Evolutionary conservation across 768 basidiomycete genomes (phyloP).

Genomic region (Pisolithus marmoratus): DNA sequence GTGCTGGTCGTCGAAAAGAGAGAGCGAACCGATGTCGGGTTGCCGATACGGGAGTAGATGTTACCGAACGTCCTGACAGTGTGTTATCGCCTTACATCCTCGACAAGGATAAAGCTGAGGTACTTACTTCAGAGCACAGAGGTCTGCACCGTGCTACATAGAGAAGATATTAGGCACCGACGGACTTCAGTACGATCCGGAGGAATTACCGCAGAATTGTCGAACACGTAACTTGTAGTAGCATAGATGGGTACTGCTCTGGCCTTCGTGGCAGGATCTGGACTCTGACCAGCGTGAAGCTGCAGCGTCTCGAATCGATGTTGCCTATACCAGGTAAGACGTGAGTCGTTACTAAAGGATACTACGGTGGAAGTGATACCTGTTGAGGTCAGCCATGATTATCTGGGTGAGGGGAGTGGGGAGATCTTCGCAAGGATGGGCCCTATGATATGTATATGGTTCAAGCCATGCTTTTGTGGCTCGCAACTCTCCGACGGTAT

Average conservation of each 20-base stretch:
- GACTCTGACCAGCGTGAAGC: slow-evolving; percentile 54
- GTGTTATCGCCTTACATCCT: not conserved
- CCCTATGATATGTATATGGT: too few relatives aligned
- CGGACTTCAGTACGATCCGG: not conserved
- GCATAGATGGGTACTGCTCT: slow-evolving; percentile 63
- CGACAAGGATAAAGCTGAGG: not conserved
- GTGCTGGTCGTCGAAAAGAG: not conserved
- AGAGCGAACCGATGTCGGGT: slow-evolving; percentile 48
- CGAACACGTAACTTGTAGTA: slow-evolving; percentile 50
- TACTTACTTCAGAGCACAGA: slow-evolving; percentile 40
- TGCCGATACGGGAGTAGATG: slow-evolving; percentile 51
- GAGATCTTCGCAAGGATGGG: too few relatives aligned
- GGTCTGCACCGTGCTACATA: slow-evolving; percentile 46
- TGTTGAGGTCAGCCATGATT: slow-evolving; percentile 21
- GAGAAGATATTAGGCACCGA: slow-evolving; percentile 3
- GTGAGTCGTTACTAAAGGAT: not conserved
- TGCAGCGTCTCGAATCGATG: slow-evolving; percentile 60
- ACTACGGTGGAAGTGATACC: not conserved
- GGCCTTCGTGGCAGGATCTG: slow-evolving; percentile 50
- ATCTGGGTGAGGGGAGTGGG: too few relatives aligned
- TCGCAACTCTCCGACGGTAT: too few relatives aligned
- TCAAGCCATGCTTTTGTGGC: too few relatives aligned
- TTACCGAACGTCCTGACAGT: slow-evolving; percentile 36
- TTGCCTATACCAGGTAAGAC: slow-evolving; percentile 14
- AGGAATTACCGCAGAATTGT: slow-evolving; percentile 40